Base-by-base conservation (phyloP, 2,329 filamentous ascomycete species). In the Paracamarosporium sp. region DNA sequence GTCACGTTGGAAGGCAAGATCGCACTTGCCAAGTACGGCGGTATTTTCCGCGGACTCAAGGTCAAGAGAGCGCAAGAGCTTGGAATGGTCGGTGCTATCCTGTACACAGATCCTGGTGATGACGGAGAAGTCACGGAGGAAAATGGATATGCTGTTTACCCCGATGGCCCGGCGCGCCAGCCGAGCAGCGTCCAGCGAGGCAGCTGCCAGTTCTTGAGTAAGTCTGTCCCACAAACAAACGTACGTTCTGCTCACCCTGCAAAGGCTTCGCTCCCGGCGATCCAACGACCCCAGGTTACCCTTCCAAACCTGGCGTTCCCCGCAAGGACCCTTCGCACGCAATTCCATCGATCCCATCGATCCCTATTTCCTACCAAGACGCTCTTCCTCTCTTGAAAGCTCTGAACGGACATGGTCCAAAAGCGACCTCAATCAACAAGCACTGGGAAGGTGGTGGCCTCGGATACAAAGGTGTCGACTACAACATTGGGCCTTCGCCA, bases 281-380 rank as follows among this genome's bases (percentile, higher is more conserved):
- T 70, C 94, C 94, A 47, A 96, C 95, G 0, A 98, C 95, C 0
- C 92, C 93, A 17, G 95, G 95, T 11, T 97, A 97, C 71, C 91
- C 94, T 7, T 97, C 93, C 0, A 94, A 94, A 75, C 94, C 93
- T 5, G 94, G 90, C n/a, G 90, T 83, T 24, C 91, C 92, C 33
- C 89, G 94, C 24, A 82, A 87, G 56, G 86, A 92, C 7, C 86
- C 89, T 0, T 83, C 92, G 20, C 81, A 85, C 27, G 84, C 85
- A 6, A 95, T 90, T 30, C 91, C 95, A 0, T 88, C 86, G 3
- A 98, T 98, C 53, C 94, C 95, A 0, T 98, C 94, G 0, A 80
- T 97, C 1, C 94, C 94, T 4, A 91, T 98, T 50, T 97, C 94
- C 0, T 97, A 96, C 72, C 78, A 82, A 6, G 94, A 98, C 66